phyloP scores from a whole-genome alignment of 1,139 yeast genomes.

The Sugiyamaella sp. region DNA sequence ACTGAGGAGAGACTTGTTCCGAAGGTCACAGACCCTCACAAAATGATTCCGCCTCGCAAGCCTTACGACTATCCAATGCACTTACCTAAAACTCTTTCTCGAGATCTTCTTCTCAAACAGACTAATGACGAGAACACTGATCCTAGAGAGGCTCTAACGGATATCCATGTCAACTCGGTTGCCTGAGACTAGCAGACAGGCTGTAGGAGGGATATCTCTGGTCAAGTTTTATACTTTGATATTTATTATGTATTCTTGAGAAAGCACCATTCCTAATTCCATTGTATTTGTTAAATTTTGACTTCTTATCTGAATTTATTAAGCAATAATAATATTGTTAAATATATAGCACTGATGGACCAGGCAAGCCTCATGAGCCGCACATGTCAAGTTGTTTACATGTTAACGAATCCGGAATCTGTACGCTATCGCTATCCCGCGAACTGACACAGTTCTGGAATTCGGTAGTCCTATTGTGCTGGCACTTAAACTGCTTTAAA shows the following conservation, averaged over 20 bases:
- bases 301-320: too few species aligned
- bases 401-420: slow-evolving; percentile 8
- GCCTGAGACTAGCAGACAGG: too few species aligned
- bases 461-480: too few species aligned
- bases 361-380: slow-evolving; percentile 8
- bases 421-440: background rate
- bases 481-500: too few species aligned
- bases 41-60: slow-evolving; percentile 9
- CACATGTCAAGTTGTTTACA: slow-evolving; percentile 7
- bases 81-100: slow-evolving; percentile 9
- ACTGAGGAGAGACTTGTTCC: background rate
- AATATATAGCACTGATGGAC: too few species aligned
- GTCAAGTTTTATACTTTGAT: too few species aligned
- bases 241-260: too few species aligned
- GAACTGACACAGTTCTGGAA: background rate
- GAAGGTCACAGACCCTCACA: background rate
- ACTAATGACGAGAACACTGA: slow-evolving; percentile 4
- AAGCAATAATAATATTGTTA: too few species aligned
- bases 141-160: slow-evolving; percentile 3
- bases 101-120: background rate
- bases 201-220: too few species aligned
- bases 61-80: background rate
- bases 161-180: slow-evolving; percentile 11
- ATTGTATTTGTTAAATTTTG: too few species aligned
- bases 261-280: too few species aligned